These are phyloP conservation scores for Pterulicium gracile DNA, from an alignment of 1,284 basidiomycete genomes.

Conservation along the genomic window DNA sequence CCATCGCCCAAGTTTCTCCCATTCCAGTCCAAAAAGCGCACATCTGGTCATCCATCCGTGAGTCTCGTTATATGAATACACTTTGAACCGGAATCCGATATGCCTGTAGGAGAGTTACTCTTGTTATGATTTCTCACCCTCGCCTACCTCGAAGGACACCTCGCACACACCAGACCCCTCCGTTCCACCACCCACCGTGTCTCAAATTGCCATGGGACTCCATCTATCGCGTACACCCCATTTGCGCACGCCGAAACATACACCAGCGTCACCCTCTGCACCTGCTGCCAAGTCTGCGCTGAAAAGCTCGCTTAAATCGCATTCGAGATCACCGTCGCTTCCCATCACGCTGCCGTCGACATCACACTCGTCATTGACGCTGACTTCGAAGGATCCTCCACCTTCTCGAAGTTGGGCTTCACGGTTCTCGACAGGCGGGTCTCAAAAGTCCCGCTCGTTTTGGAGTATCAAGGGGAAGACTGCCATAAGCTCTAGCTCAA, in stretches of 20 bases:
- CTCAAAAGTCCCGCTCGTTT: background rate
- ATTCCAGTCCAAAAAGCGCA: too few relatives aligned
- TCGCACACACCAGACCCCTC: conserved; percentile 24
- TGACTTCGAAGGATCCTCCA: background rate
- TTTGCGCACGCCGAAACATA: conserved; percentile 31
- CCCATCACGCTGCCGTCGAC: background rate
- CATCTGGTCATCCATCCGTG: too few relatives aligned
- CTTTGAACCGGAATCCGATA: too few relatives aligned
- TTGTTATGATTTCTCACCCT: too few relatives aligned
- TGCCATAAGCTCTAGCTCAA: background rate
- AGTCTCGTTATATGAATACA: too few relatives aligned
- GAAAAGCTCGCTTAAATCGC: conserved; percentile 25
- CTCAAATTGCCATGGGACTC: conserved; percentile 68
- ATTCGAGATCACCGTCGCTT: background rate
- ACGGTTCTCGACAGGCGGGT: background rate
- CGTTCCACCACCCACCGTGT: conserved; percentile 46
- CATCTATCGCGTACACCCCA: conserved; percentile 66
- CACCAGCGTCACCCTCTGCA: conserved; percentile 28
- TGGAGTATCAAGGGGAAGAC: background rate
- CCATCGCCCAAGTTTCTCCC: too few relatives aligned
- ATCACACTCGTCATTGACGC: background rate
- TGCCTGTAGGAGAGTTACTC: too few relatives aligned
- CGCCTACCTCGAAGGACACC: too few relatives aligned
- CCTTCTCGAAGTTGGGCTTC: background rate
- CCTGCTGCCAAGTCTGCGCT: conserved; percentile 52